Conservation (phyloP, 805 yeast species). For the Clavispora phyllophila region DNA sequence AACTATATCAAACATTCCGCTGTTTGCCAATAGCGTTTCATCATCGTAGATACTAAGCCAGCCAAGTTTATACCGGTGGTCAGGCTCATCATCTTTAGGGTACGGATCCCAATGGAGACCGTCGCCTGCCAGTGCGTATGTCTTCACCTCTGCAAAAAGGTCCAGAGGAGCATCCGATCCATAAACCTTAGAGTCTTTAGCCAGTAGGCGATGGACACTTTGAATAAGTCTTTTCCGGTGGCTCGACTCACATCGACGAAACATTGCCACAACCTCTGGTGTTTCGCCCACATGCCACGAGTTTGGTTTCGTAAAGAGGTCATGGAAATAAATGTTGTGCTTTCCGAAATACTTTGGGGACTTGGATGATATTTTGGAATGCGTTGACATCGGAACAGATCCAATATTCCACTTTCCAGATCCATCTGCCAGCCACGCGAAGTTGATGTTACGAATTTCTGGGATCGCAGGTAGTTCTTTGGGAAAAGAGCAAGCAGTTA, state of each 20-base stretch:
- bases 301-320: conserved; percentile 18
- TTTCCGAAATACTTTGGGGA: conserved; percentile 28
- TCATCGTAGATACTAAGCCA: conserved; percentile 63
- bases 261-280: conserved; percentile 32
- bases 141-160: conserved; percentile 16
- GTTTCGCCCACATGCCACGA: conserved; percentile 2
- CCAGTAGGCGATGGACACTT: conserved; percentile 24
- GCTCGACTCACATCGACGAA: conserved; percentile 38
- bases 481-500: neutral
- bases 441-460: neutral
- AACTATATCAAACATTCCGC: conserved; percentile 51
- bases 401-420: conserved; percentile 27
- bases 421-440: neutral
- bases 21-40: conserved; percentile 16
- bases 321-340: conserved; percentile 34
- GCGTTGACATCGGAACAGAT: conserved; percentile 39
- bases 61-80: conserved; percentile 49
- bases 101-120: conserved; percentile 40
- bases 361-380: conserved; percentile 7
- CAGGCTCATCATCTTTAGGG: conserved; percentile 59
- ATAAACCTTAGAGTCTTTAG: neutral
- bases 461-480: neutral
- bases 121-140: conserved; percentile 47
- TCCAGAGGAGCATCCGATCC: conserved; percentile 5
- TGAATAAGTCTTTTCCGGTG: conserved; percentile 34